Evolutionary conservation across 805 yeast species (phyloP).

Genomic region (Maudiozyma turicensis): DNA sequence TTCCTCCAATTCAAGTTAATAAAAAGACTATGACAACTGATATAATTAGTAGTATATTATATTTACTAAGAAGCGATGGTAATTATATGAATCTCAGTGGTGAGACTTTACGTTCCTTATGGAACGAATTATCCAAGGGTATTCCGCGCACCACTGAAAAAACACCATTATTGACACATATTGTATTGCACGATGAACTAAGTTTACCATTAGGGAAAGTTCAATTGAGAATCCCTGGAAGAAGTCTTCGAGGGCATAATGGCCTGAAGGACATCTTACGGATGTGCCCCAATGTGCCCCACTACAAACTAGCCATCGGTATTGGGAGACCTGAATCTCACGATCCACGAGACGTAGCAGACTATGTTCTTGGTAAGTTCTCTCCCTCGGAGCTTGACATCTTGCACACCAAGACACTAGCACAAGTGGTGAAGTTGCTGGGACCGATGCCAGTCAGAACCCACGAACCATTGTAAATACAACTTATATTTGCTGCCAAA

Average conservation of each 20-base stretch:
- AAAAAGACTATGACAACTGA: neutral
- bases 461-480: too few species aligned
- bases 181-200: conserved; percentile 74
- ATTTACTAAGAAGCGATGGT: conserved; percentile 26
- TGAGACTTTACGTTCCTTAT: conserved; percentile 38
- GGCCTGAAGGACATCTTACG: conserved; percentile 57
- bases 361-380: conserved; percentile 55
- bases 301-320: conserved; percentile 61
- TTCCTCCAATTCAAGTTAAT: neutral
- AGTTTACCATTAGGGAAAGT: conserved; percentile 56
- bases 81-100: conserved; percentile 67
- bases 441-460: too few species aligned
- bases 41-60: neutral
- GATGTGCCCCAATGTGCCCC: conserved; percentile 11
- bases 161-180: conserved; percentile 26
- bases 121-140: conserved; percentile 31
- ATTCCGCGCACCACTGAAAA: conserved; percentile 18
- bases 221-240: conserved; percentile 48
- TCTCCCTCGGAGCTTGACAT: neutral
- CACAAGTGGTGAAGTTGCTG: neutral
- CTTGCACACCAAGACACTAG: neutral
- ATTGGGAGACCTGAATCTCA: conserved; percentile 45
- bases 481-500: too few species aligned
- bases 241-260: conserved; percentile 74
- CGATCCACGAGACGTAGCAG: conserved; percentile 38